phyloP scores from a whole-genome alignment of 1,284 basidiomycete genomes.

The Cystobasidiaceae sp. region DNA sequence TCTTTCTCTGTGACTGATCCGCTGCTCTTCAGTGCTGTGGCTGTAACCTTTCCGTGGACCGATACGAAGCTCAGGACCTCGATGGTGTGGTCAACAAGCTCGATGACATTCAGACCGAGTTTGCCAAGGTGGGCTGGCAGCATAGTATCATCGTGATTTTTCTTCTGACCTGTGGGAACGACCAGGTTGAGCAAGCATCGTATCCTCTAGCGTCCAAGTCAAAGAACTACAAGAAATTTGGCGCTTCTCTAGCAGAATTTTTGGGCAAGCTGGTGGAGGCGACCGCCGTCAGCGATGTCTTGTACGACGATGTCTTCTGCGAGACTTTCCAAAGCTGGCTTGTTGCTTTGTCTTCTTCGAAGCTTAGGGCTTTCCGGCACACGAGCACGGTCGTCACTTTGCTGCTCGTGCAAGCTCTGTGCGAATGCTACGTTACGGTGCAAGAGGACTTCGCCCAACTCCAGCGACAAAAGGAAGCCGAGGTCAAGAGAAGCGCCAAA shows the following conservation, averaged over 20 bases:
- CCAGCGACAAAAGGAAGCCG: constrained; percentile 78
- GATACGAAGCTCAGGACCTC: constrained; percentile 71
- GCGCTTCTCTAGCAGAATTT: constrained; percentile 50
- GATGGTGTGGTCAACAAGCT: constrained; percentile 77
- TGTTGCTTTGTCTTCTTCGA: constrained; percentile 86
- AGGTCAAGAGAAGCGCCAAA: constrained; percentile 62
- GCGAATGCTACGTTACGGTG: constrained; percentile 71
- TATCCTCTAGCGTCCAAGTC: constrained; percentile 88
- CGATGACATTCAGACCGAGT: constrained; percentile 74
- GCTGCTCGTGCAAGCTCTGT: constrained; percentile 78
- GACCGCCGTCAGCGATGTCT: constrained; percentile 64
- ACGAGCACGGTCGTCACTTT: constrained; percentile 88
- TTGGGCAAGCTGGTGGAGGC: constrained; percentile 64
- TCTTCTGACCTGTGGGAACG: too few relatives aligned
- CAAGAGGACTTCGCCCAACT: constrained; percentile 79
- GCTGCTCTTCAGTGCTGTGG: constrained; percentile 56
- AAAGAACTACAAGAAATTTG: constrained; percentile 77
- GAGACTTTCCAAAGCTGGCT: constrained; percentile 84
- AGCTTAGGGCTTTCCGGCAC: constrained; percentile 90
- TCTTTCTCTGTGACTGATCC: not conserved
- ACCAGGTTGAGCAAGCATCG: constrained; percentile 43
- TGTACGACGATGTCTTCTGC: constrained; percentile 73
- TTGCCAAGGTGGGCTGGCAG: constrained; percentile 74
- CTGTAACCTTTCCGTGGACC: constrained; percentile 74
- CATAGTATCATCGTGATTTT: too few relatives aligned